Evolutionary conservation across 2,329 filamentous ascomycete species (phyloP), one percentile per base, ranked within the genome.

Genomic region (Penicillium sp.): DNA sequence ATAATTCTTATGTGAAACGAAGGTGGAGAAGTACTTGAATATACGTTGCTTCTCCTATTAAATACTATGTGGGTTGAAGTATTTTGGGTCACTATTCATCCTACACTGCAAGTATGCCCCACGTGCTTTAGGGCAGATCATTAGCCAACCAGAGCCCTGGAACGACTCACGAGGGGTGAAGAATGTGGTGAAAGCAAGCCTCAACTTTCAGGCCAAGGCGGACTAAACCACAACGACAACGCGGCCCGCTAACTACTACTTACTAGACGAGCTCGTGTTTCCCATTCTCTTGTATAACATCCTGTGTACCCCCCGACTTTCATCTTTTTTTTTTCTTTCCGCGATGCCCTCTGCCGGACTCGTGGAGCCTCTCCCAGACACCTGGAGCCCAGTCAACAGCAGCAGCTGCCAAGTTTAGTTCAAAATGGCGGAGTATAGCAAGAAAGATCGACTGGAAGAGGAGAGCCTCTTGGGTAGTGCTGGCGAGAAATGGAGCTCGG

Each of bases 391-490:
- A 33, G 35, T 51, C 46, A 51, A 51, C 28, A 51, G 46, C 46
- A 35, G 28, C 35, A 35, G 46, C 46, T 51, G 46, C 13, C 13
- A 28, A 46, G 26, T 26, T 13, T 14, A 6, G 16, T 19, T 14
- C 40, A 22, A 42, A n/a, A 58, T 25, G 25, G 42, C 49, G 35
- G n/a, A 5, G 10, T 38, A 28, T 55, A 43, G 26, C 26, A 48
- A 13, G 22, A 52, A 28, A 26, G 33, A 38, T 40, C n/a, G 3
- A 37, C 10, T 6, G 11, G 51, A 52, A 28, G 51, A 52, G 35
- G 51, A 52, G 51, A 38, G 51, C 30, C 55, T 57, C 22, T 46
- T 58, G 19, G 48, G 55, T 2, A 28, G 26, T 37, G 37, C n/a
- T 43, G 37, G 19, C 8, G 35, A 59, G 11, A 8, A 30, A 14